Evolutionary conservation across 371 early-diverging fungal genomes (phyloP).

Genomic region (Rhizopus delemar): DNA sequence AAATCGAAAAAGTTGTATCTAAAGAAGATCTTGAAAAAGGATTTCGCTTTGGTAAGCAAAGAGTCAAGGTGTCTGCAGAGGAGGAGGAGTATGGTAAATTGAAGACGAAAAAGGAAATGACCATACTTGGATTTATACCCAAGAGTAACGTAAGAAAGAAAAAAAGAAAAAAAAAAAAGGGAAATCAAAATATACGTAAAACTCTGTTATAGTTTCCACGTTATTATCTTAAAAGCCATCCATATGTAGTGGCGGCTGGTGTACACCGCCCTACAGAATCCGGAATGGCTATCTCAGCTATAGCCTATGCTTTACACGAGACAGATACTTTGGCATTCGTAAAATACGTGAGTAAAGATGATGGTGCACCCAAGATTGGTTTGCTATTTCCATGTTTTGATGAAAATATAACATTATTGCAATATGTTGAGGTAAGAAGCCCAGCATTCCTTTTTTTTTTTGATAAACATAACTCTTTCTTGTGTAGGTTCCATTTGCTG

Average conservation of each 20-base stretch:
- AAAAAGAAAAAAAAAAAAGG: neutral
- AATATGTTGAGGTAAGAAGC: conserved; percentile 57
- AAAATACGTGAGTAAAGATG: conserved; percentile 59
- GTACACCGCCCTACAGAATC: conserved; percentile 20
- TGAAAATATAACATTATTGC: conserved; percentile 47
- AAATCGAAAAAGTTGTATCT: conserved; percentile 20
- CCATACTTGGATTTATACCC: conserved; percentile 60
- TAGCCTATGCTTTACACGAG: conserved; percentile 58
- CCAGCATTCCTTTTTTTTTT: neutral
- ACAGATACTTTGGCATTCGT: conserved; percentile 57
- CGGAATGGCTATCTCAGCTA: conserved; percentile 50
- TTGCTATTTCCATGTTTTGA: conserved; percentile 58
- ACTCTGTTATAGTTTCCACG: conserved; percentile 52
- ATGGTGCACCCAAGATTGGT: conserved; percentile 66
- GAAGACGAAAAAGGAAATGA: conserved; percentile 58
- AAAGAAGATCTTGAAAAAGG: conserved; percentile 62
- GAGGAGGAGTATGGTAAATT: conserved; percentile 64
- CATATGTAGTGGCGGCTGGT: conserved; percentile 52
- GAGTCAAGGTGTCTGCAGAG: conserved; percentile 61
- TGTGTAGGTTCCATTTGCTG: conserved; percentile 66
- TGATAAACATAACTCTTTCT: neutral
- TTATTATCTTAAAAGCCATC: conserved; percentile 56
- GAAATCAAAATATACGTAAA: neutral
- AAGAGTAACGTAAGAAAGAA: conserved; percentile 34
- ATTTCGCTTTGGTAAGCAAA: conserved; percentile 69